Percentiles rank a stretch among this genome's conserved stretches.
Evolutionary conservation across 2,329 filamentous ascomycete genomes (phyloP).

Genomic region (Botrytis fabae): DNA sequence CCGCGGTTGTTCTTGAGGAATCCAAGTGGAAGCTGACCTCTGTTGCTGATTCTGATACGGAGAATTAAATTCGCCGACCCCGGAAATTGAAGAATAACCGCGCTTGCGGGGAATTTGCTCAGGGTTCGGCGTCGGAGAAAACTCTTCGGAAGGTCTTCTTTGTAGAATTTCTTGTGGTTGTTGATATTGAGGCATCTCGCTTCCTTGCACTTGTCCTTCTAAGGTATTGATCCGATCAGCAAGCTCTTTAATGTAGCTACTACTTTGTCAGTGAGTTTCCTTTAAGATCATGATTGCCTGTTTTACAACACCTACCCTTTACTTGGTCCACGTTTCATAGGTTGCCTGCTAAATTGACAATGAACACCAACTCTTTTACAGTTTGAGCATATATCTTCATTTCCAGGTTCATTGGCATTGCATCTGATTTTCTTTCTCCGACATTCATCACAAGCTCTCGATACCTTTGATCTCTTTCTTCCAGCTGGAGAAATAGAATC

Average conservation of each 20-base stretch:
- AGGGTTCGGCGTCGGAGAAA: constrained; percentile 51
- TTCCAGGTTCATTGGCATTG: constrained; percentile 74
- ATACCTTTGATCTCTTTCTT: constrained; percentile 81
- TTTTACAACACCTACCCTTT: constrained; percentile 65
- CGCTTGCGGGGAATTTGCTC: constrained; percentile 47
- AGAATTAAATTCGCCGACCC: constrained; percentile 42
- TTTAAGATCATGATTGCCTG: constrained; percentile 13
- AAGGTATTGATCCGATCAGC: constrained; percentile 81
- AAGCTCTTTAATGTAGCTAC: constrained; percentile 85
- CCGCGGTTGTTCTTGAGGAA: constrained; percentile 32
- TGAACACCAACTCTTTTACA: constrained; percentile 74
- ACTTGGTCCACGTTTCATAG: constrained; percentile 84
- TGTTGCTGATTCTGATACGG: constrained; percentile 44
- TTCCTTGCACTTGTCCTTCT: constrained; percentile 68
- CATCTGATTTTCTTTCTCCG: constrained; percentile 88
- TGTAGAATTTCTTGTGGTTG: constrained; percentile 44
- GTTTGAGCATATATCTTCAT: constrained; percentile 74
- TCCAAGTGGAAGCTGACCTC: constrained; percentile 32
- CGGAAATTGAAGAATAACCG: constrained; percentile 50
- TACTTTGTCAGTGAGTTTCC: constrained; percentile 27
- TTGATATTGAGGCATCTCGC: constrained; percentile 44
- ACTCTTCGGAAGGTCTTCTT: constrained; percentile 51
- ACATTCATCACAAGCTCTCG: constrained; percentile 85
- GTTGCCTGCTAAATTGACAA: constrained; percentile 83
- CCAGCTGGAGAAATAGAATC: constrained; percentile 51